phyloP scores from a whole-genome alignment of 1,139 yeast genomes.

The Lodderomyces theae region DNA sequence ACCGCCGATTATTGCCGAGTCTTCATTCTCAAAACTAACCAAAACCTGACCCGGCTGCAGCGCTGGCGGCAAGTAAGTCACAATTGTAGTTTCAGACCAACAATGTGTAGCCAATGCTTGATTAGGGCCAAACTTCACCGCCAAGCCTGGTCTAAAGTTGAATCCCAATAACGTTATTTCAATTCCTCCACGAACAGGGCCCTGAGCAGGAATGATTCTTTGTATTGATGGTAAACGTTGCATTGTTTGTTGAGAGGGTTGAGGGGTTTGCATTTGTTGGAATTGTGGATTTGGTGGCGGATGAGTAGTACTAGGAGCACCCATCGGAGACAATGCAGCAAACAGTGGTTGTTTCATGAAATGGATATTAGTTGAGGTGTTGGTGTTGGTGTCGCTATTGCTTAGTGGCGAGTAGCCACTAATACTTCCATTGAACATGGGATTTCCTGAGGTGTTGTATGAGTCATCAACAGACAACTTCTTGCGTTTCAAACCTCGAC shows the following conservation, averaged over 20 bases:
- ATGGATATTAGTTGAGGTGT: conserved; percentile 27
- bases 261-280: conserved; percentile 11
- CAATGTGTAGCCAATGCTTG: conserved; percentile 87
- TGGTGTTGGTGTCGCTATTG: conserved; percentile 47
- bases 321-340: conserved; percentile 17
- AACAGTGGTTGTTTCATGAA: conserved; percentile 12
- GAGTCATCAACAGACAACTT: conserved; percentile 47
- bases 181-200: conserved; percentile 92
- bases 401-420: conserved; percentile 46
- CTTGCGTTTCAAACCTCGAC: conserved; percentile 39
- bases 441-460: conserved; percentile 35
- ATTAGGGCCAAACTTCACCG: conserved; percentile 83
- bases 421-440: conserved; percentile 44
- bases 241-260: conserved; percentile 9
- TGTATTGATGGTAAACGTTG: conserved; percentile 59
- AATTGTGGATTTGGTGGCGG: conserved; percentile 7
- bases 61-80: conserved; percentile 91
- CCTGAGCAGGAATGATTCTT: conserved; percentile 90
- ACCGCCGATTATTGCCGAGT: conserved; percentile 28
- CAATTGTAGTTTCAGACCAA: conserved; percentile 94
- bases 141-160: conserved; percentile 78
- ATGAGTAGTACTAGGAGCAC: conserved; percentile 10
- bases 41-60: conserved; percentile 85
- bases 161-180: conserved; percentile 88
- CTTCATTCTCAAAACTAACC: conserved; percentile 68